Evolutionary conservation across 2,329 filamentous ascomycete species (phyloP), one percentile per base, ranked within the genome.

Genomic region (Colletotrichum sp.): DNA sequence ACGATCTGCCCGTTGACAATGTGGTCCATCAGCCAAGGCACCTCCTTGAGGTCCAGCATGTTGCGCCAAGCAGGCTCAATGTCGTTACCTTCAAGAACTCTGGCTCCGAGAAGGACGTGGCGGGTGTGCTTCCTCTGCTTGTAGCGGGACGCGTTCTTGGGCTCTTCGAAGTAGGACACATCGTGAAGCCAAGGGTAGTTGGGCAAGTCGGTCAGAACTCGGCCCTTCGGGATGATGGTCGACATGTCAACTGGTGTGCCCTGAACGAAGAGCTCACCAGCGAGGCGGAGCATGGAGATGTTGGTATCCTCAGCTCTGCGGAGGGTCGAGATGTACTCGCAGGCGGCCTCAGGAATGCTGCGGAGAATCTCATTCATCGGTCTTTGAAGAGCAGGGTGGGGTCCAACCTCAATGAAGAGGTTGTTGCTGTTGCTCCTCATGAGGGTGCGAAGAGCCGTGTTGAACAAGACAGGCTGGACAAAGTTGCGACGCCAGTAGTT

Each of bases 221-320:
- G 63, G 39, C 55, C 74, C 32, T 19, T 65, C 22, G 61, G 61
- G 8, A 75, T 44, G 9, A 68, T 19, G 6, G 25, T 39, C 1
- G 36, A 55, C 28, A 91, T 85, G 63, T 89, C 81, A 12, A 90
- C 78, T 4, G 79, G 60, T 3, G 82, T 80, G 1, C 89, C 89
- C 64, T 86, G 87, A 16, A 82, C 80, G 76, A 88, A 89, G 3
- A 91, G 80, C 0, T 81, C 83, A 0, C 83, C 86, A 1, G 87
- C 87, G 1, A 88, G 81, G 30, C 88, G 86, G 25, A 88, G 80
- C 3, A 86, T 84, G 0, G 85, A 84, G 19, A 86, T 83, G 3
- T 88, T 87, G 3, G 87, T 87, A 63, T 89, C 84, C 67, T 89
- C 87, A 15, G 89, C 88, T 30, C 90, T 87, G 4, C 89, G 79